Evolutionary conservation across 768 basidiomycete species (phyloP).

Genomic region (Russula emetica): DNA sequence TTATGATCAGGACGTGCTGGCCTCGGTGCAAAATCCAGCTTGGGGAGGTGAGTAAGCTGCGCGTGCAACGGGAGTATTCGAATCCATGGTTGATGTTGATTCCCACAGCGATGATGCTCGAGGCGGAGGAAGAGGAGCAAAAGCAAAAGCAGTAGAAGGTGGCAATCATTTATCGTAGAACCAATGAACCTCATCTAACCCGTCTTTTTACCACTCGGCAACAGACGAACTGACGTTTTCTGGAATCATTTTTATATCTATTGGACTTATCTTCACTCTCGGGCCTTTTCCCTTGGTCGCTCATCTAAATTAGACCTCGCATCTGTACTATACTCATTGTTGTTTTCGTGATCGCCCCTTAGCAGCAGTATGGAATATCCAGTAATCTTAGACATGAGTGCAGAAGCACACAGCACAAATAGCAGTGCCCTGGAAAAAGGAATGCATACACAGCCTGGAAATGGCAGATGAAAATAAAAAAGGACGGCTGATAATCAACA

Average conservation of each 20-base stretch:
- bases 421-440: neutral
- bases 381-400: constrained; percentile 15
- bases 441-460: constrained; percentile 1
- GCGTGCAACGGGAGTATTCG: neutral
- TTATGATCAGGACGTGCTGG: constrained; percentile 42
- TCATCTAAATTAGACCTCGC: constrained; percentile 14
- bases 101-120: constrained; percentile 41
- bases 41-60: constrained; percentile 58
- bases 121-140: constrained; percentile 43
- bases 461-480: neutral
- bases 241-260: neutral
- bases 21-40: constrained; percentile 60
- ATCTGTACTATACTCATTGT: constrained; percentile 25
- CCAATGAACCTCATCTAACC: neutral
- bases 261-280: neutral
- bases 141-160: constrained; percentile 30
- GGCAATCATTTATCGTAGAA: neutral
- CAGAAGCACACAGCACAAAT: neutral
- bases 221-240: neutral
- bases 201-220: neutral
- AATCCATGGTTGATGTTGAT: neutral
- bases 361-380: constrained; percentile 10
- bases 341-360: constrained; percentile 11
- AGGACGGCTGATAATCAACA: neutral
- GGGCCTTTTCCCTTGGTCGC: neutral